Conservation (phyloP, 371 early-diverging fungal species). For the Mucor velutinosus region DNA sequence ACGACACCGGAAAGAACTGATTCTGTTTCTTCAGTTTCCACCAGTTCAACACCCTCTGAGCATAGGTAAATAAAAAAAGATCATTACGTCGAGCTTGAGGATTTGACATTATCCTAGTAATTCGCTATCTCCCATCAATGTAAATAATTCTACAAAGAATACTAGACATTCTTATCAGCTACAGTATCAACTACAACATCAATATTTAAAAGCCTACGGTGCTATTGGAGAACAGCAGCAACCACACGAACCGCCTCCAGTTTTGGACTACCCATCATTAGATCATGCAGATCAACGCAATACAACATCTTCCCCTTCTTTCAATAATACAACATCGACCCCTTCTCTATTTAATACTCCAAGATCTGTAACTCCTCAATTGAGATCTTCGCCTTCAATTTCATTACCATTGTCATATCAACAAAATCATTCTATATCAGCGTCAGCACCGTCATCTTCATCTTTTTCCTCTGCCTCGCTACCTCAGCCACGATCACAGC, state of each 20-base stretch:
- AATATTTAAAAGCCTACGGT: constrained; percentile 3
- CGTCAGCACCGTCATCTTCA: no score
- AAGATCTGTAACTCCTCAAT: neutral
- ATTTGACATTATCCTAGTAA: neutral
- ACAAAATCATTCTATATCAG: neutral
- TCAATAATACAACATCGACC: neutral
- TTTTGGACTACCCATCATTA: neutral
- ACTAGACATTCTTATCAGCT: neutral
- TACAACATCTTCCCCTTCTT: neutral
- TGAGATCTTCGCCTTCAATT: neutral
- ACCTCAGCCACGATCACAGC: neutral
- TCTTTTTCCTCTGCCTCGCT: no score
- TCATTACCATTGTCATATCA: neutral
- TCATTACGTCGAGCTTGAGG: neutral
- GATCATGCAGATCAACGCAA: neutral
- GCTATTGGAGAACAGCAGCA: neutral
- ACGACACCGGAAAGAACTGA: neutral
- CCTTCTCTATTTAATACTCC: neutral
- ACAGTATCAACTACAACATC: constrained; percentile 3
- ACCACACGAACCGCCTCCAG: neutral
- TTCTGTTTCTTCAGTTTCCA: neutral
- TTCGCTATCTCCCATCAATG: neutral
- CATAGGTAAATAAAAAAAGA: neutral
- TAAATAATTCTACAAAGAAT: neutral
- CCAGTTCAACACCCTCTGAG: neutral